Evolutionary conservation across 768 basidiomycete genomes (phyloP).

Genomic region (Candolleomyces aberdarensis): DNA sequence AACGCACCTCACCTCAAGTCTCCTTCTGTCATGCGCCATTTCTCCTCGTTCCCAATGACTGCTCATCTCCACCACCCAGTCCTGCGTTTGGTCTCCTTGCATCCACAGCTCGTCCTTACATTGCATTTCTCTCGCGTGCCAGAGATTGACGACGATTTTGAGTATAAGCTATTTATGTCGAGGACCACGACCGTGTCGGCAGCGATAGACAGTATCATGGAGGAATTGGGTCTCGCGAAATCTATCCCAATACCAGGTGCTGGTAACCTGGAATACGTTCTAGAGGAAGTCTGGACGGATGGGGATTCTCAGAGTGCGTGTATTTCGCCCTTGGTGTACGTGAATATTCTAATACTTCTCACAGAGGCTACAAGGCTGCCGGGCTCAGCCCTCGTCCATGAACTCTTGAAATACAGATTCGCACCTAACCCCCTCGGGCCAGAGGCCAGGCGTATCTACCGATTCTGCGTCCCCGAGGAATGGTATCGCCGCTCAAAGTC

Average conservation of each 20-base stretch:
- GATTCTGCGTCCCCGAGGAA: conserved; percentile 72
- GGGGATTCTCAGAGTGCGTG: conserved; percentile 53
- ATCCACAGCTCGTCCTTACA: conserved; percentile 52
- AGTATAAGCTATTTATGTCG: conserved; percentile 64
- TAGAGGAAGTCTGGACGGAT: conserved; percentile 66
- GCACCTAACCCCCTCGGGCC: conserved; percentile 40
- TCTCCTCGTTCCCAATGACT: conserved; percentile 69
- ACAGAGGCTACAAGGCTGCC: conserved; percentile 46
- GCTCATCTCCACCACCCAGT: conserved; percentile 63
- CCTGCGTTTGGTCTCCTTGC: conserved; percentile 69
- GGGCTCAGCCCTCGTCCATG: conserved; percentile 36
- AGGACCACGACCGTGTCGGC: conserved; percentile 53
- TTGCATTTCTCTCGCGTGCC: conserved; percentile 66
- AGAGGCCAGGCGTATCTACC: conserved; percentile 43
- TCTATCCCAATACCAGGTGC: conserved; percentile 64
- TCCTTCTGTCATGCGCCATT: conserved; percentile 43
- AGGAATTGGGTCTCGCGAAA: conserved; percentile 70
- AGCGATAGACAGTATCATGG: conserved; percentile 46
- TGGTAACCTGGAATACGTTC: conserved; percentile 64
- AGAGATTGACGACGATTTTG: conserved; percentile 72
- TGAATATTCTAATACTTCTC: neutral
- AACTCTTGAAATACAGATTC: conserved; percentile 39
- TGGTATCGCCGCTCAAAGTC: conserved; percentile 75
- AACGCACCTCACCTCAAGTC: conserved; percentile 34
- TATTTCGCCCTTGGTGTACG: conserved; percentile 12